Evolutionary conservation across 1,139 yeast genomes (phyloP), one percentile per base, ranked within the genome.

Genomic region (Meyerozyma sp.): DNA sequence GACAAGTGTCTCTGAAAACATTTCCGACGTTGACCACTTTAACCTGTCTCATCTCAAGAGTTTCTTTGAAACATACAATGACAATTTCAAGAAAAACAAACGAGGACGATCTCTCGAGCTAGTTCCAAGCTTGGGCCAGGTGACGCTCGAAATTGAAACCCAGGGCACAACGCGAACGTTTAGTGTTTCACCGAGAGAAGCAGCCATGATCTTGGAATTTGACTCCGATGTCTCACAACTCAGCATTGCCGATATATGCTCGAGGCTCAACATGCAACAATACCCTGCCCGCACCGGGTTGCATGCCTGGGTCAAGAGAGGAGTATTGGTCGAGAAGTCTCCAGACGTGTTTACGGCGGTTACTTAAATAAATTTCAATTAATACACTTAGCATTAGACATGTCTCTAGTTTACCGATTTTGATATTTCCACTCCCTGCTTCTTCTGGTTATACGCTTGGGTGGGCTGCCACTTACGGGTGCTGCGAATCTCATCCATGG

Each of bases 401-500:
- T 16, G 21, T 8, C 20, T 39, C 35, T 35, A 23, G 14, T 40
- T 26, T 8, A 37, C 32, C 10, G 40, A 37, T 23, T 37, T 37
- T 5, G 40, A 25, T 14, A 37, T 37, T 27, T 37, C 40, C 23
- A 37, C 40, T 5, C 40, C 40, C 26, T 34, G 37, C 21, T 34
- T 34, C 37, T 34, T 34, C n/a, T 34, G 37, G 37, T 73, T 78
- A 59, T 93, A 91, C 26, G 79, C 68, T 20, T 77, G 63, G 36
- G 87, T 82, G 3, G 97, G 93, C 44, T 77, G 82, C 78, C 90
- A 83, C 61, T 86, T 85, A 53, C 96, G 74, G 21, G 89, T 84
- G 49, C 88, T 81, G 54, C 95, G 76, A 40, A 91, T 84, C 57
- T 91, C 98, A 63, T 93, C 98, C 53, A 89, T 80, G 14, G 95